Base-by-base conservation (phyloP, 2,329 filamentous ascomycete species). In the Colletotrichum graminicola region DNA sequence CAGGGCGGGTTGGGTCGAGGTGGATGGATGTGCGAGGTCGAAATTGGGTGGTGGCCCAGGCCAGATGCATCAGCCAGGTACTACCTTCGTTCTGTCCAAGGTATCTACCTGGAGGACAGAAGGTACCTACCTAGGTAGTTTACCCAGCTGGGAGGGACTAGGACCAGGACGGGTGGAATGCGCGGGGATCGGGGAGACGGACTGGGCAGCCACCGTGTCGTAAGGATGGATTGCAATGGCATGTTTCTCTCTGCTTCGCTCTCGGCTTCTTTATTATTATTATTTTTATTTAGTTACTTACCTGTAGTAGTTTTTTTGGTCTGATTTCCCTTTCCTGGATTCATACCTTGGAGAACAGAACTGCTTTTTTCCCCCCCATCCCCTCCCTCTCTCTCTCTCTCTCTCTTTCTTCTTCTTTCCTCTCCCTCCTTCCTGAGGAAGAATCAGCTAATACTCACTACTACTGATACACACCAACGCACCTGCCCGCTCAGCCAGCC, bases 141-240 rank as follows among this genome's bases (percentile, higher is more conserved):
- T 29, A 41, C 41, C 16, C 6, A 18, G 18, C 41, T 45, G 43
- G 43, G 21, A 10, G 43, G 43, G 21, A 10, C 8, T 4, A 21
- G 43, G 21, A n/a, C 59, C 54, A 57, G 21, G 54, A 60, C 65
- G 65, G 65, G 59, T 71, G 68, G 68, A 68, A 71, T 68, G 65
- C 68, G 68, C 68, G 68, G 68, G 68, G 68, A 71, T 71, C 68
- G 52, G 68, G 26, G 43, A 6, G 43, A 11, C 43, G 43, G 43
- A 45, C 43, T 45, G 18, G 43, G n/a, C 43, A 10, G 43, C 43
- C 43, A 57, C 29, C 39, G 64, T 34, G 63, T 57, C n/a, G 63
- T 61, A 54, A 39, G 60, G 59, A 49, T n/a, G 56, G 2, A 39
- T 39, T n/a, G 41, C 41, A 8, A 8, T n/a, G n/a, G 18, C 43